Percentiles rank a stretch among this genome's conserved stretches.
Evolutionary conservation across 108 stramenopile genomes (phyloP).

Genomic region (Pseudonitzschia pungens): DNA sequence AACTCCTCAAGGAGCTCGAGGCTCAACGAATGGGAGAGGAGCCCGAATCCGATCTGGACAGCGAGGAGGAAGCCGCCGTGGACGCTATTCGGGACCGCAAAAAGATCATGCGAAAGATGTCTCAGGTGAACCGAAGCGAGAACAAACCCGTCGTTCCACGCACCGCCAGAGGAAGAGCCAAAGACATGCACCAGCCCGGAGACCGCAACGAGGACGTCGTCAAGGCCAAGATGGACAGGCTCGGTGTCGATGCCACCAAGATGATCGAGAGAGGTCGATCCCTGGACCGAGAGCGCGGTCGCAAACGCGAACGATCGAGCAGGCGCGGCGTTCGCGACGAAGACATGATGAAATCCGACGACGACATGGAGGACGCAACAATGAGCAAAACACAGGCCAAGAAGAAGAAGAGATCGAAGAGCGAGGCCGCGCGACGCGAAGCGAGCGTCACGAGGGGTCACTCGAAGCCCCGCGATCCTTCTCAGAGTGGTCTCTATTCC

Average conservation of each 20-base stretch:
- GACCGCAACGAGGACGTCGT: conserved; percentile 57
- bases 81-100: conserved; percentile 77
- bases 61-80: conserved; percentile 79
- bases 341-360: conserved; percentile 26
- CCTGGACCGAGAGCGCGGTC: conserved; percentile 55
- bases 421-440: conserved; percentile 54
- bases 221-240: conserved; percentile 62
- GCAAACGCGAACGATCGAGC: conserved; percentile 60
- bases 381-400: conserved; percentile 74
- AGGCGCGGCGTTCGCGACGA: conserved; percentile 19
- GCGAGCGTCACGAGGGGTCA: conserved; percentile 70
- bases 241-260: conserved; percentile 68
- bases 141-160: conserved; percentile 77
- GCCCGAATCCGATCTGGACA: conserved; percentile 77
- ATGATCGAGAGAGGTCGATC: conserved; percentile 78
- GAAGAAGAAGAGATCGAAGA: conserved; percentile 63
- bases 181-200: conserved; percentile 70
- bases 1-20: conserved; percentile 71
- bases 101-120: conserved; percentile 58
- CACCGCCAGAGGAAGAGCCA: conserved; percentile 59
- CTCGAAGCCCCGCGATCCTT: conserved; percentile 76
- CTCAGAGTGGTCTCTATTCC: conserved; percentile 79
- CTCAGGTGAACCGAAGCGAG: conserved; percentile 52
- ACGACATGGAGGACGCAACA: conserved; percentile 60
- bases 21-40: conserved; percentile 85